A percentile compares a stretch with the other conserved stretches of the same genome.
phyloP scores from a whole-genome alignment of 1,284 basidiomycete genomes.

The Salmacisia buchloeana region DNA sequence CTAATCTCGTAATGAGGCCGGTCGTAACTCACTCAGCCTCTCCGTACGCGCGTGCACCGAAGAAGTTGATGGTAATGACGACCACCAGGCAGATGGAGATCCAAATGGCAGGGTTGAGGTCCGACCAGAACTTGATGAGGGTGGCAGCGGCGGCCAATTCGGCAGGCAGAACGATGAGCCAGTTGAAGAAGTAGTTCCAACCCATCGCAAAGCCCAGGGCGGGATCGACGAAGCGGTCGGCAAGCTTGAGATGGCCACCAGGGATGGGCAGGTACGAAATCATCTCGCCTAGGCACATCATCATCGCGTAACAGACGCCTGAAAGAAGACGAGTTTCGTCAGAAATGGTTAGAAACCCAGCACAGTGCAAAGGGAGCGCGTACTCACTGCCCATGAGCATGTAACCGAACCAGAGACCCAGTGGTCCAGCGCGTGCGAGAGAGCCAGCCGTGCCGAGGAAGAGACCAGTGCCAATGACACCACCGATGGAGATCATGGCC shows the following conservation, averaged over 20 bases:
- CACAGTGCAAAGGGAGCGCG: no score
- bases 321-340: no score
- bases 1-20: no score
- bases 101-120: slow-evolving; percentile 66
- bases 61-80: slow-evolving; percentile 68
- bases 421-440: slow-evolving; percentile 53
- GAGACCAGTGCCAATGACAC: slow-evolving; percentile 36
- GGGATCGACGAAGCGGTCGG: slow-evolving; percentile 71
- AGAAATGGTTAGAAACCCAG: no score
- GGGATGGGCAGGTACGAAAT: slow-evolving; percentile 57
- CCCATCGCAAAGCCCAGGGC: slow-evolving; percentile 62
- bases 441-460: slow-evolving; percentile 71
- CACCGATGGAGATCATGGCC: slow-evolving; percentile 41
- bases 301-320: slow-evolving; percentile 21
- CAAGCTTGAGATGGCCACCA: slow-evolving; percentile 72
- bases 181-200: slow-evolving; percentile 60
- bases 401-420: slow-evolving; percentile 52
- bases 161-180: slow-evolving; percentile 62
- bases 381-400: slow-evolving; percentile 47
- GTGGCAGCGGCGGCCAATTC: slow-evolving; percentile 72
- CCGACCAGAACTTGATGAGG: slow-evolving; percentile 68
- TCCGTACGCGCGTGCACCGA: slow-evolving; percentile 56
- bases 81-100: slow-evolving; percentile 68
- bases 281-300: slow-evolving; percentile 55
- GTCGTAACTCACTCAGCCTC: no score